Conservation (phyloP, 208 protist genomes). For the Crithidia acanthocephali region DNA sequence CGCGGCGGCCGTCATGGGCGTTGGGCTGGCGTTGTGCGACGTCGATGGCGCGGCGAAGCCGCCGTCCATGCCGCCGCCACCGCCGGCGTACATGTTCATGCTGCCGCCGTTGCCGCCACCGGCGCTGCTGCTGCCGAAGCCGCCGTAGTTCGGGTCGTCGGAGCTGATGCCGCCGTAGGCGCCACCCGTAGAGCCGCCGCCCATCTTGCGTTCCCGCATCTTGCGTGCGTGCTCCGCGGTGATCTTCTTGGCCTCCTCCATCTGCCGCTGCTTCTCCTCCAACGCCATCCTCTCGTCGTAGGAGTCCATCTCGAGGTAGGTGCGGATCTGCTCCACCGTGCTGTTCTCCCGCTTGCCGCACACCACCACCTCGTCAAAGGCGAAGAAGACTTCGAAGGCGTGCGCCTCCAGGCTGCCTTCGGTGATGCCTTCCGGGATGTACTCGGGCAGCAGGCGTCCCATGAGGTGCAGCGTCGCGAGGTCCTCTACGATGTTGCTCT, state of each 20-base stretch:
- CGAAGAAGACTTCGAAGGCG: constrained; percentile 96
- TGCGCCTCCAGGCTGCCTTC: constrained; percentile 86
- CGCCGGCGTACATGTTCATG: constrained; percentile 22
- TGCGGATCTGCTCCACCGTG: constrained; percentile 94
- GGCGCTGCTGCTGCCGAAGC: constrained; percentile 37
- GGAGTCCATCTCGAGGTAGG: constrained; percentile 97
- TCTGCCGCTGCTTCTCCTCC: constrained; percentile 82
- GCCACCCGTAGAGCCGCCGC: constrained; percentile 38
- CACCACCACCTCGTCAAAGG: constrained; percentile 97
- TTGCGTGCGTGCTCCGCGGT: constrained; percentile 86
- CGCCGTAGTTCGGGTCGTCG: constrained; percentile 49
- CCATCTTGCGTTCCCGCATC: constrained; percentile 72
- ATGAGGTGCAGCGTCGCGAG: constrained; percentile 97
- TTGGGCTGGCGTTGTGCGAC: constrained; percentile 4
- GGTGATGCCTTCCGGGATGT: constrained; percentile 59
- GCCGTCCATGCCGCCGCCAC: constrained; percentile 9
- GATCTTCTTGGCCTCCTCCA: constrained; percentile 92
- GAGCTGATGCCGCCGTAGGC: constrained; percentile 83
- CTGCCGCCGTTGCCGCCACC: constrained; percentile 13
- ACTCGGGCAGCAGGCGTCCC: constrained; percentile 90
- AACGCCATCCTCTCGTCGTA: constrained; percentile 95
- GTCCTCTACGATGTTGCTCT: constrained; percentile 98
- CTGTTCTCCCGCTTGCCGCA: constrained; percentile 95
- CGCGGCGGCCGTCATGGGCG: constrained; percentile 20
- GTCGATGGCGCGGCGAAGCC: constrained; percentile 17